A percentile compares a stretch with the other conserved stretches of the same genome.
phyloP scores from a whole-genome alignment of 495 filamentous ascomycete genomes.

The Glutinoglossum americanum region DNA sequence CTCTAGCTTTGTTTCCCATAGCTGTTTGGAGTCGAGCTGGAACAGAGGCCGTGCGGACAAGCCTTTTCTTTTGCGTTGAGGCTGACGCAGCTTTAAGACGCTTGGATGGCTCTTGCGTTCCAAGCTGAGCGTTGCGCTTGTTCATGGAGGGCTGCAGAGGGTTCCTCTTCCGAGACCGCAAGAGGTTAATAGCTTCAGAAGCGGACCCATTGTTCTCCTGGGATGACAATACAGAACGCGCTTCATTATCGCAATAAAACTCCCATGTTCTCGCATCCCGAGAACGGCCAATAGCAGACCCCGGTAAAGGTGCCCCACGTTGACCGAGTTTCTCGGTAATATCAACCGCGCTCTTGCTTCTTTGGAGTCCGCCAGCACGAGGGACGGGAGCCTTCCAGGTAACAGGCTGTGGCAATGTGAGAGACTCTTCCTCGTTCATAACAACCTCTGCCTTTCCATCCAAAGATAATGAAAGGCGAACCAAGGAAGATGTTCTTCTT shows the following conservation, averaged over 20 bases:
- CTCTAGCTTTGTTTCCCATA: slow-evolving; percentile 9
- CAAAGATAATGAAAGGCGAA: slow-evolving; percentile 50
- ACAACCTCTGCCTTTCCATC: slow-evolving; percentile 71
- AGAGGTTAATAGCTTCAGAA: slow-evolving; percentile 43
- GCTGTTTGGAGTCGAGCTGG: slow-evolving; percentile 41
- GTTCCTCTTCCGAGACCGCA: slow-evolving; percentile 41
- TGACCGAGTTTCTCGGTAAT: slow-evolving; percentile 17
- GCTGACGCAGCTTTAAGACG: slow-evolving; percentile 16
- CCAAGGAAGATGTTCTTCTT: slow-evolving; percentile 20
- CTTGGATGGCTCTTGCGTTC: slow-evolving; percentile 24
- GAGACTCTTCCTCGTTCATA: slow-evolving; percentile 41
- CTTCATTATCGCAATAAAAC: slow-evolving; percentile 53
- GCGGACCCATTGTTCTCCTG: slow-evolving; percentile 51
- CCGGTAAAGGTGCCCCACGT: slow-evolving; percentile 9
- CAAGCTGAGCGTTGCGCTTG: slow-evolving; percentile 35
- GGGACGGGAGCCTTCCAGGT: slow-evolving; percentile 26
- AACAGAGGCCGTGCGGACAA: slow-evolving; percentile 42
- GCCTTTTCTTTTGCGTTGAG: slow-evolving; percentile 38
- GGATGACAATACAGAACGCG: slow-evolving; percentile 44
- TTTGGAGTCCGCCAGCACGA: slow-evolving; percentile 31
- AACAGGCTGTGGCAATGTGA: slow-evolving; percentile 26
- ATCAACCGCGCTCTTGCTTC: slow-evolving; percentile 34
- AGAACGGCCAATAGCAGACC: slow-evolving; percentile 38
- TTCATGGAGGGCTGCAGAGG: slow-evolving; percentile 26
- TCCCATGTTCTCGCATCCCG: slow-evolving; percentile 73